phyloP scores from a whole-genome alignment of 75 land plant genomes.

The Adiantum capillusveneris region DNA sequence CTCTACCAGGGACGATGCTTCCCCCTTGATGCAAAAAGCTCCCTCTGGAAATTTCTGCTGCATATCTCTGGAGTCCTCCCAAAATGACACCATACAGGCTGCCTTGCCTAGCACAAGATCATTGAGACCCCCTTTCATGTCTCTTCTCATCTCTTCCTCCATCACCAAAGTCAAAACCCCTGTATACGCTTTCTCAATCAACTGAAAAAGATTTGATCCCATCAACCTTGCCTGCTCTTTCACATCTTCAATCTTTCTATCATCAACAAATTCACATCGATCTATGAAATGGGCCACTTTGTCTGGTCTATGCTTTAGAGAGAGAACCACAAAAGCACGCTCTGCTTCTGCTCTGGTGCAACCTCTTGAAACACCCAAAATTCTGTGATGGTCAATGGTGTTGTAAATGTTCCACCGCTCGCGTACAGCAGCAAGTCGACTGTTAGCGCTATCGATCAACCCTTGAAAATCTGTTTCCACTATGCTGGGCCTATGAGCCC shows the following conservation, averaged over 20 bases:
- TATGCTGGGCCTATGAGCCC: slow-evolving; percentile 38
- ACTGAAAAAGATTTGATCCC: slow-evolving; percentile 44
- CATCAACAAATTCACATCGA: slow-evolving; percentile 55
- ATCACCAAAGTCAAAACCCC: slow-evolving; percentile 37
- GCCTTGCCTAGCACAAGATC: too few species aligned
- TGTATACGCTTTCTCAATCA: slow-evolving; percentile 67
- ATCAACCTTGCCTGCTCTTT: slow-evolving; percentile 49
- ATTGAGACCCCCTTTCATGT: too few species aligned
- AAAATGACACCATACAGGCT: too few species aligned
- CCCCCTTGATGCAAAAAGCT: too few species aligned
- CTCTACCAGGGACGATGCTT: too few species aligned
- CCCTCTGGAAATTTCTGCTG: too few species aligned
- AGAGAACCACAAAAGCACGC: slow-evolving; percentile 48
- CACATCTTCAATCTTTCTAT: slow-evolving; percentile 46
- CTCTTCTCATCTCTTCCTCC: slow-evolving; percentile 41
- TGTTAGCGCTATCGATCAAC: slow-evolving; percentile 21
- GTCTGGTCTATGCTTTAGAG: slow-evolving; percentile 61
- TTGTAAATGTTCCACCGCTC: slow-evolving; percentile 19
- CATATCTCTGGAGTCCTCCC: too few species aligned
- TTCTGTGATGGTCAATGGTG: slow-evolving; percentile 48
- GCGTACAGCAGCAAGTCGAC: slow-evolving; percentile 36
- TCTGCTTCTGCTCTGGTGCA: slow-evolving; percentile 64
- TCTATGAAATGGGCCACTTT: slow-evolving; percentile 49
- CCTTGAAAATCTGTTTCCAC: slow-evolving; percentile 44
- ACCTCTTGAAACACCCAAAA: slow-evolving; percentile 53